Base-by-base conservation (phyloP, 1,284 basidiomycete genomes). In the Abortiporus biennis region DNA sequence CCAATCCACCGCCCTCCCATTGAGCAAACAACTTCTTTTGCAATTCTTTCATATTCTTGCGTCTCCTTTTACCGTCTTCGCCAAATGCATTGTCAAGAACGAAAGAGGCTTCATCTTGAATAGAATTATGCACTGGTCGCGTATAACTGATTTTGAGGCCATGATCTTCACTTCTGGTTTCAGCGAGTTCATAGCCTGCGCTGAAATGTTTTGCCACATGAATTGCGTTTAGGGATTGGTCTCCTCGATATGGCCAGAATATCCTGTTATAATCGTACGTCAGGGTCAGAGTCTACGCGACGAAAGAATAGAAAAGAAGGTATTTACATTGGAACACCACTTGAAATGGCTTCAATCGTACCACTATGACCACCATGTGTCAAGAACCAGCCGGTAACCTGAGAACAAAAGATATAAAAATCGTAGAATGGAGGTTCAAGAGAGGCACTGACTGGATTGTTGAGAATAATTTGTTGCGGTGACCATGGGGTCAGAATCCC, bases 151-250 rank as follows among this genome's bases (percentile, higher is more conserved):
- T 47, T 42, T 49, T 46, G 8, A 54, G 40, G 2, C 54, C 55
- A 16, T 25, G 4, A 3, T 15, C 6, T 3, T 51, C 55, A 3
- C 50, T 47, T 4, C 57, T 52, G 1, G 56, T 57, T 36, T 58
- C 53, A n/a, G 56, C 30, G 17, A 60, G 43, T 47, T 60, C 54
- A 40, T 57, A 60, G 3, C 51, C 56, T 4, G 57, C 47, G 16
- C 52, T 33, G 36, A 54, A 50, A 22, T 38, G 46, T 4, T 51
- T 45, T 2, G 48, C 38, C 9, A 55, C 40, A 42, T 50, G 44
- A 0, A 54, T 45, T 12, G 54, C 53, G 42, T 55, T 56, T 3
- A 39, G 16, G 8, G 54, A 54, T 38, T 59, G 56, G 41, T 59
- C 56, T 9, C 42, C 54, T 30, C 37, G 33, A 44, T 54, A 51